Evolutionary conservation across 108 stramenopile genomes (phyloP).

Genomic region (Nitzschia putrida): DNA sequence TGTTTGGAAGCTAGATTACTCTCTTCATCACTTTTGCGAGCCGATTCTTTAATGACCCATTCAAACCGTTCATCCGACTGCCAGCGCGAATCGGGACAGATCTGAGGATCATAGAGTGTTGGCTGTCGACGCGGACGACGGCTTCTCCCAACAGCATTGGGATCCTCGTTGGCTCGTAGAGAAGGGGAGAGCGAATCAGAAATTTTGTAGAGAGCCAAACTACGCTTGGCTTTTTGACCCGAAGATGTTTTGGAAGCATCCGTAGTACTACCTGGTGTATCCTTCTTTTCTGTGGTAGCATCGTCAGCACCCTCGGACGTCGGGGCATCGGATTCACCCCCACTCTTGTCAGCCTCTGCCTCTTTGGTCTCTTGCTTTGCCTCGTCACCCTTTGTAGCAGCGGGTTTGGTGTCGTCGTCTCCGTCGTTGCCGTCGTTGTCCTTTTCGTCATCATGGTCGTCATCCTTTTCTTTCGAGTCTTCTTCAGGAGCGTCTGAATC

Average conservation of each 20-base stretch:
- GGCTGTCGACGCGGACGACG: conserved; percentile 39
- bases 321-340: not conserved
- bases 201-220: conserved; percentile 25
- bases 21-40: not conserved
- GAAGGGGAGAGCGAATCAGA: conserved; percentile 15
- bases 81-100: conserved; percentile 53
- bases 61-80: conserved; percentile 45
- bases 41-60: not conserved
- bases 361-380: not conserved
- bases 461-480: not conserved
- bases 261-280: not conserved
- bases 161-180: not conserved
- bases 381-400: not conserved
- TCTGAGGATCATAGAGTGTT: conserved; percentile 54
- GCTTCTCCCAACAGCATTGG: conserved; percentile 5
- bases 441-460: not conserved
- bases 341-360: not conserved
- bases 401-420: not conserved
- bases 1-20: not conserved
- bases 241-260: not conserved
- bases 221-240: not conserved
- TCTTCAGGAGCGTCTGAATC: not conserved
- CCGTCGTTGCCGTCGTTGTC: no score
- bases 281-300: conserved; percentile 10
- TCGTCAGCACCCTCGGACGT: not conserved